phyloP scores from a whole-genome alignment of 2,329 filamentous ascomycete genomes.

The Teratosphaeria nubilosa region DNA sequence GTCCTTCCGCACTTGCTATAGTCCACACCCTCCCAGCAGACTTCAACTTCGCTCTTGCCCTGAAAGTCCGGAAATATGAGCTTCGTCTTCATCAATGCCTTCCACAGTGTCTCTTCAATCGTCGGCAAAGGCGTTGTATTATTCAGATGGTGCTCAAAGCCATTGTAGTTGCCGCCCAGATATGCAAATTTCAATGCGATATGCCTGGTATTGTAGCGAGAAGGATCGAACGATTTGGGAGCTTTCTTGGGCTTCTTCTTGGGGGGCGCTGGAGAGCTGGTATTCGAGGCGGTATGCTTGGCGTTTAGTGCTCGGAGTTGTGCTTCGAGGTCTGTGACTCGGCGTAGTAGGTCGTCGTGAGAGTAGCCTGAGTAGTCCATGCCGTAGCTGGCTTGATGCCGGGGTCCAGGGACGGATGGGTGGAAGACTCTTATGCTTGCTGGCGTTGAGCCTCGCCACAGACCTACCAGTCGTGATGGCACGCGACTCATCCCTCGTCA shows the following conservation, averaged over 20 bases:
- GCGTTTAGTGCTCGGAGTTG: constrained; percentile 42
- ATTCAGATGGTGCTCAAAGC: constrained; percentile 75
- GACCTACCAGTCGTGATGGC: not conserved
- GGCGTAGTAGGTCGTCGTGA: constrained; percentile 55
- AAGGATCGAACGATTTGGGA: constrained; percentile 55
- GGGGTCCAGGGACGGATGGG: not conserved
- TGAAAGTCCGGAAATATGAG: constrained; percentile 60
- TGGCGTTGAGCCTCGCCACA: not conserved
- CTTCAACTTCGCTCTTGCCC: constrained; percentile 32
- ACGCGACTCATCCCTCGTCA: not conserved
- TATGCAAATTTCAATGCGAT: constrained; percentile 94
- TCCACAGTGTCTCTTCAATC: constrained; percentile 90
- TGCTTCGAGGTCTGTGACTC: constrained; percentile 57
- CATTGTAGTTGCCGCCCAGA: constrained; percentile 81
- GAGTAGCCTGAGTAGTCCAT: constrained; percentile 57
- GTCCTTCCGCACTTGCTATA: constrained; percentile 95
- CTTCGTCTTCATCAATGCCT: constrained; percentile 70
- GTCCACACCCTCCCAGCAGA: constrained; percentile 75
- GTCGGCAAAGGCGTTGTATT: constrained; percentile 61
- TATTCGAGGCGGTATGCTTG: constrained; percentile 19
- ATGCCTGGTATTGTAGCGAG: constrained; percentile 69
- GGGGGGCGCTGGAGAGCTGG: constrained; percentile 5
- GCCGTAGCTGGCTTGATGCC: not conserved
- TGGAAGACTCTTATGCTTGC: not conserved
- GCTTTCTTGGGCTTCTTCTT: constrained; percentile 31